phyloP scores from a whole-genome alignment of 148 eudicot species.

The Talinum fruticosum region DNA sequence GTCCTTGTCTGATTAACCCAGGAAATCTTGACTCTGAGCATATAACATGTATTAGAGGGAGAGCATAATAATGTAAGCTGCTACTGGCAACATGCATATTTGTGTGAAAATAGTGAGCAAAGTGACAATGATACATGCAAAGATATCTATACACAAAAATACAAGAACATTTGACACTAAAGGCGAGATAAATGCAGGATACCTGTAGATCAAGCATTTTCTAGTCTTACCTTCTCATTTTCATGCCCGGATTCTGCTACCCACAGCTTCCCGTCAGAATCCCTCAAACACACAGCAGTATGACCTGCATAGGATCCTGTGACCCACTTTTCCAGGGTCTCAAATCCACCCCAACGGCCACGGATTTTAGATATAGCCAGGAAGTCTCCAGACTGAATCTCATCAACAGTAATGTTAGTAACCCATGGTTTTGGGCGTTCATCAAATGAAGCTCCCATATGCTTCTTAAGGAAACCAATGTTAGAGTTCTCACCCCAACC shows the following conservation, averaged over 20 bases:
- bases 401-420: slow-evolving; percentile 65
- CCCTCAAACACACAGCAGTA: slow-evolving; percentile 83
- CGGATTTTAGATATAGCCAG: slow-evolving; percentile 92
- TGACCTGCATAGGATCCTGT: slow-evolving; percentile 97
- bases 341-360: slow-evolving; percentile 96
- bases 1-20: background rate
- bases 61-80: background rate
- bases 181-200: background rate
- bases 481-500: slow-evolving; percentile 91
- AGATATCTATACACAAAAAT: too few species aligned
- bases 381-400: slow-evolving; percentile 91
- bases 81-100: background rate
- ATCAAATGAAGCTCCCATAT: slow-evolving; percentile 82
- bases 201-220: background rate
- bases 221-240: slow-evolving; percentile 61
- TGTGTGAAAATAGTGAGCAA: too few species aligned
- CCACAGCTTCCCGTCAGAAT: slow-evolving; percentile 89
- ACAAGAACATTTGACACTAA: too few species aligned
- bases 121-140: too few species aligned
- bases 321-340: slow-evolving; percentile 98
- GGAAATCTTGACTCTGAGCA: background rate
- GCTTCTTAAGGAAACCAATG: slow-evolving; percentile 71
- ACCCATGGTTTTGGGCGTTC: slow-evolving; percentile 90
- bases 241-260: slow-evolving; percentile 98
- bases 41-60: background rate